Evolutionary conservation across 148 eudicot species (phyloP).

Genomic region (Fallopia convolvulus): DNA sequence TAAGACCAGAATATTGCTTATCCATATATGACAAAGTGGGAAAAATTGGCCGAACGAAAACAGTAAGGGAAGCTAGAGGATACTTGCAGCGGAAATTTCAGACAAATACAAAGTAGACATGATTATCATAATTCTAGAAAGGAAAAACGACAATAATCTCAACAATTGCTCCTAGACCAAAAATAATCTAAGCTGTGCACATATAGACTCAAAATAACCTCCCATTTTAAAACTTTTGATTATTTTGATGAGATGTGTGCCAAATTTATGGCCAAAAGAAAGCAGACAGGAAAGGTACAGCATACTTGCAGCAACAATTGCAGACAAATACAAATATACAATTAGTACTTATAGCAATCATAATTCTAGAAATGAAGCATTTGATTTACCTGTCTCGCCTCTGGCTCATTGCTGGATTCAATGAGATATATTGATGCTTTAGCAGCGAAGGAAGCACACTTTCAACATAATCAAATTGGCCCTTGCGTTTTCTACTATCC

Average conservation of each 20-base stretch:
- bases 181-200: no score
- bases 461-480: slow-evolving; percentile 82
- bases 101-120: not conserved
- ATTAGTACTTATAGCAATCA: not conserved
- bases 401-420: slow-evolving; percentile 98
- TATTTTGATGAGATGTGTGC: no score
- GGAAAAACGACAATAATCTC: not conserved
- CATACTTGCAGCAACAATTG: not conserved
- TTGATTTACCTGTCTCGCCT: slow-evolving; percentile 76
- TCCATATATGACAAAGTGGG: not conserved
- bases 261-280: not conserved
- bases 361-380: not conserved
- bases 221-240: no score
- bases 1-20: not conserved
- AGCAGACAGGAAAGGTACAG: not conserved
- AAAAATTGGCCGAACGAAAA: not conserved
- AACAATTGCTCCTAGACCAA: no score
- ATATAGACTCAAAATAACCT: no score
- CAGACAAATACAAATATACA: not conserved
- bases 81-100: not conserved
- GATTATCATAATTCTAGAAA: not conserved
- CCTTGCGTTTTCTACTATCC: slow-evolving; percentile 89
- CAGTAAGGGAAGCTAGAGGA: not conserved
- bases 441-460: slow-evolving; percentile 75
- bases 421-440: slow-evolving; percentile 80